These are phyloP conservation scores for Vanderwaltozyma tropicalis DNA, from an alignment of 805 yeast species.

Conservation along the genomic window DNA sequence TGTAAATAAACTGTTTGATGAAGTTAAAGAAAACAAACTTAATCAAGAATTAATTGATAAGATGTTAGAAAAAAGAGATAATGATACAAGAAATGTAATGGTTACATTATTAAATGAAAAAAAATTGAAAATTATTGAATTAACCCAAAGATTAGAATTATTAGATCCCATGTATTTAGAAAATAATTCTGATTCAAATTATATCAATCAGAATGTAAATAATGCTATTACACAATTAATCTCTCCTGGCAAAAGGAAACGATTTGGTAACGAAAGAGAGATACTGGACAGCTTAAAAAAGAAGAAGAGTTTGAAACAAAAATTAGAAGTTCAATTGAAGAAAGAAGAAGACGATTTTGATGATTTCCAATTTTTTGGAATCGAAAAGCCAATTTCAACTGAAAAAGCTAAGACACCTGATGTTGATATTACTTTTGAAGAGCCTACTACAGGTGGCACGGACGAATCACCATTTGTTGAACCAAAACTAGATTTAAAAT, in stretches of 20 bases:
- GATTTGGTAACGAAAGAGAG: not conserved
- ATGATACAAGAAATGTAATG: conserved; percentile 13
- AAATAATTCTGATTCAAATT: conserved; percentile 8
- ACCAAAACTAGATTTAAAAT: not conserved
- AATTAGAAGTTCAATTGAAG: not conserved
- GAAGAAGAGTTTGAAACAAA: not conserved
- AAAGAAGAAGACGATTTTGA: conserved; percentile 10
- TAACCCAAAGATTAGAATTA: conserved; percentile 7
- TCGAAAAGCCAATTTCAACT: conserved; percentile 1
- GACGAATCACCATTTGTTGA: not conserved
- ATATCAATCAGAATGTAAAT: conserved; percentile 13
- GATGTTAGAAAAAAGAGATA: conserved; percentile 15
- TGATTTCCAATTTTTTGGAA: conserved; percentile 18
- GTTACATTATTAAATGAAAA: conserved; percentile 20
- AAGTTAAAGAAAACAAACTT: conserved; percentile 3
- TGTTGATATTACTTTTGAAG: not conserved
- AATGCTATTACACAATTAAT: conserved; percentile 12
- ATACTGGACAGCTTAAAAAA: not conserved
- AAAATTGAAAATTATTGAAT: conserved; percentile 15
- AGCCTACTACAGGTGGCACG: not conserved
- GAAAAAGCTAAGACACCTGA: not conserved
- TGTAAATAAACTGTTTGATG: not conserved
- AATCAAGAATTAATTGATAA: conserved; percentile 9
- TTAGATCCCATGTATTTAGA: not conserved
- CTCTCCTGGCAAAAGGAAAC: conserved; percentile 19